A percentile compares a stretch with the other conserved stretches of the same genome.
Evolutionary conservation across 2,329 filamentous ascomycete genomes (phyloP).

Genomic region (Cercospora sojina): DNA sequence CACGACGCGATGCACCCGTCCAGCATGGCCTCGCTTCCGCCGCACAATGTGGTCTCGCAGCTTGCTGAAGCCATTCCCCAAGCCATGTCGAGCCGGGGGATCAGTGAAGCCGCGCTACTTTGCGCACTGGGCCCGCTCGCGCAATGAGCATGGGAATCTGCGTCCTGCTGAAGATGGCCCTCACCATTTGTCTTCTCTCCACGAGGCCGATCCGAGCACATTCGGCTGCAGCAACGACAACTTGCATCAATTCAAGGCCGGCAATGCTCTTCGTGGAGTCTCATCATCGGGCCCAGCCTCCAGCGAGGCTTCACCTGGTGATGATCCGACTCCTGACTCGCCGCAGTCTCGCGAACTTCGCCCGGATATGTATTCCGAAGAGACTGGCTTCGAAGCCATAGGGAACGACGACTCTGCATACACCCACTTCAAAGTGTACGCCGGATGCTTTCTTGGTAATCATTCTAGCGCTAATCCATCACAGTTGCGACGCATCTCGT

Average conservation of each 20-base stretch:
- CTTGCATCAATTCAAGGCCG: neutral
- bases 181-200: neutral
- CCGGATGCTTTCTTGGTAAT: neutral
- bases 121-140: neutral
- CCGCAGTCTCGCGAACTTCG: neutral
- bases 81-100: neutral
- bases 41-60: conserved; percentile 7
- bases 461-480: neutral
- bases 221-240: neutral
- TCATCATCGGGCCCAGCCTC: neutral
- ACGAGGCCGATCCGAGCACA: neutral
- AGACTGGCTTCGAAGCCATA: neutral
- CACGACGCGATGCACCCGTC: neutral
- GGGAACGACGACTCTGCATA: neutral
- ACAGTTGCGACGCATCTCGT: neutral
- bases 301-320: neutral
- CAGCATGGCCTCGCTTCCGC: neutral
- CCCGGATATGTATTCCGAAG: neutral
- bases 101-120: neutral
- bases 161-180: neutral
- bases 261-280: neutral
- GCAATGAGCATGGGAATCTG: neutral
- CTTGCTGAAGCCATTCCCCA: neutral
- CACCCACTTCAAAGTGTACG: neutral
- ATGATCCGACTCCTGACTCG: neutral